Percentiles rank a stretch among this genome's conserved stretches.
phyloP scores from a whole-genome alignment of 129 eudicot genomes.

The Logfia minima region DNA sequence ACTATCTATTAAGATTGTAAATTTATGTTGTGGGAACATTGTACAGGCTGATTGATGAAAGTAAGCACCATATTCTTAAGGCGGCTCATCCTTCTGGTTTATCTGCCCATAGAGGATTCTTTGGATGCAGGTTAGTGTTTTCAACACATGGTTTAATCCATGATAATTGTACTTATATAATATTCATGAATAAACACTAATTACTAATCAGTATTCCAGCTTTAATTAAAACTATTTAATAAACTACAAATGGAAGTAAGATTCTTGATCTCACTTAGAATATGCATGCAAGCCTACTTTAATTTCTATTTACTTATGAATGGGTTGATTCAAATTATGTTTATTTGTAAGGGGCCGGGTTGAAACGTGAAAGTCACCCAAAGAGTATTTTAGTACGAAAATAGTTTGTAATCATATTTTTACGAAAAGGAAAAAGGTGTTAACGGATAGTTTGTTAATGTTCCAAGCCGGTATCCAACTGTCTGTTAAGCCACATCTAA shows the following conservation, averaged over 20 bases:
- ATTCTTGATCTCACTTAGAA: not conserved
- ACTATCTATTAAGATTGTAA: not conserved
- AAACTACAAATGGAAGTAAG: not conserved
- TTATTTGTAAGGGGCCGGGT: not conserved
- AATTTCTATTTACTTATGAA: not conserved
- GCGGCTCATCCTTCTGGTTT: slow-evolving; percentile 99
- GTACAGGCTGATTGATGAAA: slow-evolving; percentile 82
- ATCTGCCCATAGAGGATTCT: slow-evolving; percentile 94
- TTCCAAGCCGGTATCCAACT: not conserved
- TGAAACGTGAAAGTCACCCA: not conserved
- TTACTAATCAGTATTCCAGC: not conserved
- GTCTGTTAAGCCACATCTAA: not conserved
- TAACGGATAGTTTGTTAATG: not conserved
- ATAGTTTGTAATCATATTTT: too few relatives aligned
- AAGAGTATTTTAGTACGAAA: not conserved
- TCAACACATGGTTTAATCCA: not conserved
- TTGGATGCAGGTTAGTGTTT: slow-evolving; percentile 77
- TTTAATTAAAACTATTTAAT: not conserved
- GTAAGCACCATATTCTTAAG: slow-evolving; percentile 83
- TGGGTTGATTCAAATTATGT: not conserved
- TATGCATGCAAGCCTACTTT: slow-evolving; percentile 3
- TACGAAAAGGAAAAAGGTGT: not conserved
- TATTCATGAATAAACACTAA: not conserved
- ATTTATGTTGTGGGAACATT: slow-evolving; percentile 15
- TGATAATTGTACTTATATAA: not conserved